Evolutionary conservation across 805 yeast genomes (phyloP).

Genomic region (Alloascoidea hylecoeti): DNA sequence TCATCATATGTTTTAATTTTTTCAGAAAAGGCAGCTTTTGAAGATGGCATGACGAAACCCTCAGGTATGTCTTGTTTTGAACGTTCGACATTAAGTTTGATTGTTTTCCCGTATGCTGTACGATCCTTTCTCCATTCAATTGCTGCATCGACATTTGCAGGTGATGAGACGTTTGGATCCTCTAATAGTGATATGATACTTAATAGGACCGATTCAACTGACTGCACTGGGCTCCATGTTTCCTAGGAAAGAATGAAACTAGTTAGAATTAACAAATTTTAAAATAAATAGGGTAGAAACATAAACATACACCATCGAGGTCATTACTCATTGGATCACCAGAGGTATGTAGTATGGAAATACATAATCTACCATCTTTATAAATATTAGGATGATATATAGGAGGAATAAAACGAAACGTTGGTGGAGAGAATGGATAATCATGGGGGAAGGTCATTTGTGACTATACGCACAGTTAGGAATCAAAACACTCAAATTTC

Average conservation of each 20-base stretch:
- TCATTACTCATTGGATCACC: slow-evolving; percentile 88
- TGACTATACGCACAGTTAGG: slow-evolving; percentile 36
- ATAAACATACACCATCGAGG: slow-evolving; percentile 55
- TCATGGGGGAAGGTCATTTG: slow-evolving; percentile 88
- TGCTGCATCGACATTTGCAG: slow-evolving; percentile 95
- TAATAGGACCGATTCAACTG: slow-evolving; percentile 87
- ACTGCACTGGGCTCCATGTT: slow-evolving; percentile 40
- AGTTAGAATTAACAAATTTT: neutral
- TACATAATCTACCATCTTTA: slow-evolving; percentile 85
- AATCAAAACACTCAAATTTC: too few relatives aligned
- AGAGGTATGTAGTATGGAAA: slow-evolving; percentile 81
- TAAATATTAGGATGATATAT: slow-evolving; percentile 94
- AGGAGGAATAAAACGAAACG: slow-evolving; percentile 83
- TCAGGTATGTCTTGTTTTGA: slow-evolving; percentile 79
- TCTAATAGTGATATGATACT: slow-evolving; percentile 83
- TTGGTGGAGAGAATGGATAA: slow-evolving; percentile 88
- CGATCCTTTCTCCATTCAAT: slow-evolving; percentile 78
- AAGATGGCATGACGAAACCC: slow-evolving; percentile 71
- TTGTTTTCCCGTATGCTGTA: slow-evolving; percentile 61
- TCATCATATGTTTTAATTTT: slow-evolving; percentile 28
- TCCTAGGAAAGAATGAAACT: slow-evolving; percentile 6
- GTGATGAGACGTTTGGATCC: slow-evolving; percentile 87
- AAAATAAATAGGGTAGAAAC: slow-evolving; percentile 1
- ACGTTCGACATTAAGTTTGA: slow-evolving; percentile 68
- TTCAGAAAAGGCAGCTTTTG: slow-evolving; percentile 27